phyloP scores from a whole-genome alignment of 1,139 yeast genomes.

The Starmera stellimalicola region DNA sequence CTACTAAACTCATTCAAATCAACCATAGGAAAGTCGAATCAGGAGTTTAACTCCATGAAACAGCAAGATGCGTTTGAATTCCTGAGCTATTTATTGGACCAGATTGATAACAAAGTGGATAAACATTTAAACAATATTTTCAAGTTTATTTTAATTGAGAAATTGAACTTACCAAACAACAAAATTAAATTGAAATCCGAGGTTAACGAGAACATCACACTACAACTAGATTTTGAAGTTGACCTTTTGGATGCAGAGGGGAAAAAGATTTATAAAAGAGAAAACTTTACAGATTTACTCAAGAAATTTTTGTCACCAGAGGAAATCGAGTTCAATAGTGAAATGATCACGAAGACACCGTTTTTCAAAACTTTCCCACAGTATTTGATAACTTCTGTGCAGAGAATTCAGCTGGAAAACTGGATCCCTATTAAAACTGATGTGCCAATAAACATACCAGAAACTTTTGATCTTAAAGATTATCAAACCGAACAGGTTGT shows the following conservation, averaged over 20 bases:
- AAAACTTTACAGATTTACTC: conserved; percentile 45
- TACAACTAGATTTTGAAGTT: conserved; percentile 43
- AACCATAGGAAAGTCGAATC: conserved; percentile 67
- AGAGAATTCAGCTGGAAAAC: conserved; percentile 72
- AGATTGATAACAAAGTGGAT: conserved; percentile 36
- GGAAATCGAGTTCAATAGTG: conserved; percentile 59
- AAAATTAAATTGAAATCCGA: conserved; percentile 47
- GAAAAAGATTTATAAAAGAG: conserved; percentile 36
- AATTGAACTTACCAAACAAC: conserved; percentile 27
- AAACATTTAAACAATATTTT: conserved; percentile 35
- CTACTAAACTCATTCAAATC: conserved; percentile 69
- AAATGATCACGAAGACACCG: conserved; percentile 37
- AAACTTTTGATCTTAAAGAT: conserved; percentile 28
- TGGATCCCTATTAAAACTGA: conserved; percentile 87
- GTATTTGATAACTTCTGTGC: conserved; percentile 61
- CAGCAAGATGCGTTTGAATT: conserved; percentile 97
- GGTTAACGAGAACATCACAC: conserved; percentile 56
- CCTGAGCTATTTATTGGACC: conserved; percentile 55
- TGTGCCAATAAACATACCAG: conserved; percentile 59
- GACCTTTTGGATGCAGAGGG: conserved; percentile 30
- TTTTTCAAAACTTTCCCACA: conserved; percentile 61
- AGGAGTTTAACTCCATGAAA: conserved; percentile 74
- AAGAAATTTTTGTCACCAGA: conserved; percentile 40
- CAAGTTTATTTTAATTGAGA: conserved; percentile 56
- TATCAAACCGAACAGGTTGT: conserved; percentile 25